phyloP scores from a whole-genome alignment of 371 early-diverging fungal species.

The Saksenaea oblongispora region DNA sequence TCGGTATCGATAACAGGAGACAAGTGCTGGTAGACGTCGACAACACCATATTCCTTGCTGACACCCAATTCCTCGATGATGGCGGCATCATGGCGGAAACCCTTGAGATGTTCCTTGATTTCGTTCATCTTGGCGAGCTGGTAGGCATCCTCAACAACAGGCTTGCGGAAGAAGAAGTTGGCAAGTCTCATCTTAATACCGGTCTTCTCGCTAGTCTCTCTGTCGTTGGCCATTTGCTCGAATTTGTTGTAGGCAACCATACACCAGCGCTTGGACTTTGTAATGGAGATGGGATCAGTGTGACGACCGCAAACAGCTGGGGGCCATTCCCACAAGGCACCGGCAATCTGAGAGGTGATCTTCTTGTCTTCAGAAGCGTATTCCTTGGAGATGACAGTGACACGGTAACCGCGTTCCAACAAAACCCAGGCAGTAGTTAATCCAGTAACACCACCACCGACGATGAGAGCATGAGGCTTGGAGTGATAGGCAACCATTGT shows the following conservation, averaged over 20 bases:
- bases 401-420: background rate
- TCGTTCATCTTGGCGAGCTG: slow-evolving; percentile 1
- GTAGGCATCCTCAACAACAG: background rate
- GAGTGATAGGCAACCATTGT: slow-evolving; percentile 1
- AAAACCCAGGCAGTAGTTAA: background rate
- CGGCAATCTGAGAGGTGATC: background rate
- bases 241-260: slow-evolving; percentile 1
- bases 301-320: slow-evolving; percentile 4
- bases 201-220: background rate
- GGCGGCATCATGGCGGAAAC: slow-evolving; percentile 1
- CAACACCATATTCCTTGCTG: background rate
- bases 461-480: slow-evolving; percentile 7
- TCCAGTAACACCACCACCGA: slow-evolving; percentile 4
- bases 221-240: background rate
- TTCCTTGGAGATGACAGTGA: background rate
- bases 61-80: background rate
- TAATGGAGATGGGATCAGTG: slow-evolving; percentile 1
- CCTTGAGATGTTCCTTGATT: slow-evolving; percentile 1
- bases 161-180: slow-evolving; percentile 1
- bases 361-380: background rate
- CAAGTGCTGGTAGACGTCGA: background rate
- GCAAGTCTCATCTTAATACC: slow-evolving; percentile 1
- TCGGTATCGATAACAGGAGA: background rate
- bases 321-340: slow-evolving; percentile 5
- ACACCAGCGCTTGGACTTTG: background rate